Base-by-base conservation (phyloP, 1,139 yeast species). In the Blastobotrys persicus region DNA sequence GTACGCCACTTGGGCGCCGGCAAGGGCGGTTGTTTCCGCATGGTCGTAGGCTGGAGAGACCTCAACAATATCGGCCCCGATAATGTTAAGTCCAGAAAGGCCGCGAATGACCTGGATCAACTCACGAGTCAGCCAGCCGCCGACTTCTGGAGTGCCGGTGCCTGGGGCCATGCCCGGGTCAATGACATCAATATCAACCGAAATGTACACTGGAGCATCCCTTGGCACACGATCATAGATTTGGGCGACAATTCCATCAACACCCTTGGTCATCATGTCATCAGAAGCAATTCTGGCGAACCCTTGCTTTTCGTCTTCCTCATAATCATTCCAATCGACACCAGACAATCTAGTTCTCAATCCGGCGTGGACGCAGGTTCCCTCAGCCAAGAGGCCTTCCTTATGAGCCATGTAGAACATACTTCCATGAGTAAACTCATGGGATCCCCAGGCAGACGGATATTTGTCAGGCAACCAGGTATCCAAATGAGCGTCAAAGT, bases 151-250 rank as follows among this genome's bases (percentile, higher is more conserved):
- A 5, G 94, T 85, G 4, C 94, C 94, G 1, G 94, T 85, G 0
- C 92, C 94, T 51, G 88, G 85, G 4, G 91, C 88, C 60, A 81
- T 78, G 1, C 84, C 89, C 1, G 94, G 92, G 64, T 85, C 94
- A 56, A 85, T 71, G 16, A 83, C 88, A 65, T 85, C 94, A 46
- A 85, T 83, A 64, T 85, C 94, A 33, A 85, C 84, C 4, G 88
- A 81, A 31, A 85, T 72, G 61, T 84, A 85, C 0, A 86, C 85
- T 17, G 92, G 88, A 16, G 76, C 73, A 52, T 80, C 77, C 52
- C 78, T 69, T 26, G 60, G 60, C 35, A 84, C 79, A 46, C 72
- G 71, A 13, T 73, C 64, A 18, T 80, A 74, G 17, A 84, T 83
- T 44, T 73, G 73, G 28, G 78, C 74, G 1, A 78, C 76, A 9